These are phyloP conservation scores for Funneliformis geosporum DNA, from an alignment of 192 early-diverging fungal genomes.

Conservation along the genomic window DNA sequence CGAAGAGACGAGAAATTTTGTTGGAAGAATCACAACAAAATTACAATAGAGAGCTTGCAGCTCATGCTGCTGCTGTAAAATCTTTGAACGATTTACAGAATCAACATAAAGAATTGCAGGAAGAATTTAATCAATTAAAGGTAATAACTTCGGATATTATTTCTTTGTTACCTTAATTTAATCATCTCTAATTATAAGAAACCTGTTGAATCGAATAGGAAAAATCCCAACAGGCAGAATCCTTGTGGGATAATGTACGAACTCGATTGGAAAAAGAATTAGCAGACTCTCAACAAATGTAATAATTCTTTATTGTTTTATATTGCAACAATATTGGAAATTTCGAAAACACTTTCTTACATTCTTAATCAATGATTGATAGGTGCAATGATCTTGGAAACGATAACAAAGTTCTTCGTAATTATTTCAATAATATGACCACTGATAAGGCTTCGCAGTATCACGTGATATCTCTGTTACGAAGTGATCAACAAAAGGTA, in stretches of 20 bases:
- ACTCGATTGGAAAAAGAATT: conserved; percentile 44
- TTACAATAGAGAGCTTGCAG: conserved; percentile 69
- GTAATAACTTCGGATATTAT: not conserved
- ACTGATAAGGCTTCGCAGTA: conserved; percentile 44
- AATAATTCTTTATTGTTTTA: conserved; percentile 56
- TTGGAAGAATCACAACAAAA: conserved; percentile 61
- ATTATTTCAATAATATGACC: conserved; percentile 21
- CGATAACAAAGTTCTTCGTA: conserved; percentile 3
- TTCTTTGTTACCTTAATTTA: not conserved
- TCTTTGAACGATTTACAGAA: conserved; percentile 40
- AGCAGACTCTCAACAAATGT: conserved; percentile 47
- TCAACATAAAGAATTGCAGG: conserved; percentile 32
- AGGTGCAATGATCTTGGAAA: conserved; percentile 23
- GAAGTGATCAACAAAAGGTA: conserved; percentile 74
- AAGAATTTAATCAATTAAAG: conserved; percentile 35
- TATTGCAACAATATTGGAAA: conserved; percentile 44
- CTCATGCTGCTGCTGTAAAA: conserved; percentile 62
- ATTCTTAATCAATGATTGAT: not conserved
- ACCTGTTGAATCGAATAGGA: conserved; percentile 47
- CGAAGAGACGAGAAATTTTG: conserved; percentile 50
- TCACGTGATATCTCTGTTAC: conserved; percentile 67
- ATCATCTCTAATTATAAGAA: not conserved
- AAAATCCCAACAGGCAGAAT: conserved; percentile 45
- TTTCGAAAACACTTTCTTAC: conserved; percentile 27
- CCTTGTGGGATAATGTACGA: conserved; percentile 51